Conservation (phyloP, 768 basidiomycete species). For the Panaeolus papilionaceus region DNA sequence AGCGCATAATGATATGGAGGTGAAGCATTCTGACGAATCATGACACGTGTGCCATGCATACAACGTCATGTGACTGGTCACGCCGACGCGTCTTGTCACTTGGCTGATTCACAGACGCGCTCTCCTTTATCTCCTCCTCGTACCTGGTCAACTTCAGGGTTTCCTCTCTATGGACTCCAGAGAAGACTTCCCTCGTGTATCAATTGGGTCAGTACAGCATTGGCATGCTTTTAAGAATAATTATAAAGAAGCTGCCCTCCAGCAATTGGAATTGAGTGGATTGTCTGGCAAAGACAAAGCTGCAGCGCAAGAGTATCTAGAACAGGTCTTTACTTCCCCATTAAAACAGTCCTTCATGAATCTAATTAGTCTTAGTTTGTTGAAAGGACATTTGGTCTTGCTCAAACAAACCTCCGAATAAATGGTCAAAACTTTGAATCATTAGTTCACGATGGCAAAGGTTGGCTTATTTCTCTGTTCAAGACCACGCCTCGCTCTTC, state of each 20-base stretch:
- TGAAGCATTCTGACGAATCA: neutral
- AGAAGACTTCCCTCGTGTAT: constrained; percentile 56
- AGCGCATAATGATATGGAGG: neutral
- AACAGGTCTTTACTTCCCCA: constrained; percentile 45
- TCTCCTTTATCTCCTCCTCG: neutral
- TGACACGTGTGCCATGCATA: neutral
- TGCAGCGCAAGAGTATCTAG: constrained; percentile 52
- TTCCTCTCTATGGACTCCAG: constrained; percentile 40
- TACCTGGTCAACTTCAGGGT: neutral
- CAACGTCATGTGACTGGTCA: constrained; percentile 13
- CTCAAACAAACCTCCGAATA: constrained; percentile 76
- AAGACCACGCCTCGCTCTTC: neutral
- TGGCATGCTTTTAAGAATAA: constrained; percentile 68
- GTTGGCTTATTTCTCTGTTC: constrained; percentile 36
- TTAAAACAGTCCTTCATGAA: neutral
- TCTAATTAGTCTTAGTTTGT: constrained; percentile 52
- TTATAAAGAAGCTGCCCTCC: constrained; percentile 52
- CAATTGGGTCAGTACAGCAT: constrained; percentile 68
- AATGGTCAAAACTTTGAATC: constrained; percentile 82
- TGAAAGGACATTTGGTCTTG: constrained; percentile 64
- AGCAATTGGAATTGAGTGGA: constrained; percentile 46
- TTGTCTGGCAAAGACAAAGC: constrained; percentile 48
- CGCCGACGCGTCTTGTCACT: constrained; percentile 8
- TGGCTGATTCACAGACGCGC: neutral
- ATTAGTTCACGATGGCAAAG: constrained; percentile 59